These are phyloP conservation scores for Cryptococcus sp. DNA, from an alignment of 1,284 basidiomycete species.

Conservation along the genomic window DNA sequence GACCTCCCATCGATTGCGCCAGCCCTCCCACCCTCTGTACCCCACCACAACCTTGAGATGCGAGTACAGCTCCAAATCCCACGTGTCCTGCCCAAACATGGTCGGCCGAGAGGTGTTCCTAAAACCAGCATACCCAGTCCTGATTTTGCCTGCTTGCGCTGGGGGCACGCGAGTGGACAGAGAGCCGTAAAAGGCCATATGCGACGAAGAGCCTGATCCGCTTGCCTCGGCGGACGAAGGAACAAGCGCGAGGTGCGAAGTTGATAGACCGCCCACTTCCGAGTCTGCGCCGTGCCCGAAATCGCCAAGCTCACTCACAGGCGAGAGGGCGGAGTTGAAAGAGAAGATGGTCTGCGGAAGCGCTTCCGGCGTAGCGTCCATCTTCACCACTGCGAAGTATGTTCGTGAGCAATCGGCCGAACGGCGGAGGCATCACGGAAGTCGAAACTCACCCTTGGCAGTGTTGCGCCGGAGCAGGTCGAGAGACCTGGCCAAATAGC, in stretches of 20 bases:
- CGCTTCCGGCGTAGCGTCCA: conserved; percentile 30
- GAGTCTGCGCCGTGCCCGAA: conserved; percentile 45
- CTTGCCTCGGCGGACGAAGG: neutral
- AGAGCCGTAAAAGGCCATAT: conserved; percentile 46
- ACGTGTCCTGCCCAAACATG: conserved; percentile 55
- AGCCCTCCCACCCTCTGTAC: conserved; percentile 48
- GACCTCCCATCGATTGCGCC: conserved; percentile 55
- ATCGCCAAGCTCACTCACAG: conserved; percentile 16
- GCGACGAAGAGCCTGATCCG: conserved; percentile 17
- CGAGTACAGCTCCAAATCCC: conserved; percentile 55
- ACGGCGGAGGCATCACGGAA: neutral
- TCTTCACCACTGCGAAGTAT: conserved; percentile 33
- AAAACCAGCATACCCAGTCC: conserved; percentile 58
- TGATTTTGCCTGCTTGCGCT: conserved; percentile 42
- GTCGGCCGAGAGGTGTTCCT: conserved; percentile 55
- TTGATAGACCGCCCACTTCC: conserved; percentile 50
- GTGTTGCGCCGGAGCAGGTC: conserved; percentile 41
- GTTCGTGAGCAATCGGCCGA: neutral
- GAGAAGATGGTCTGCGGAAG: conserved; percentile 38
- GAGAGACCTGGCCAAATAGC: conserved; percentile 44
- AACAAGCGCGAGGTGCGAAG: conserved; percentile 36
- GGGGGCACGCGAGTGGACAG: conserved; percentile 48
- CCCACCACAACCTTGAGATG: conserved; percentile 55
- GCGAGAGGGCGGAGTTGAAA: conserved; percentile 24
- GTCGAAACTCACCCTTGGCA: conserved; percentile 29